Evolutionary conservation across 805 yeast species (phyloP).

Genomic region (Pichia ethanolica): DNA sequence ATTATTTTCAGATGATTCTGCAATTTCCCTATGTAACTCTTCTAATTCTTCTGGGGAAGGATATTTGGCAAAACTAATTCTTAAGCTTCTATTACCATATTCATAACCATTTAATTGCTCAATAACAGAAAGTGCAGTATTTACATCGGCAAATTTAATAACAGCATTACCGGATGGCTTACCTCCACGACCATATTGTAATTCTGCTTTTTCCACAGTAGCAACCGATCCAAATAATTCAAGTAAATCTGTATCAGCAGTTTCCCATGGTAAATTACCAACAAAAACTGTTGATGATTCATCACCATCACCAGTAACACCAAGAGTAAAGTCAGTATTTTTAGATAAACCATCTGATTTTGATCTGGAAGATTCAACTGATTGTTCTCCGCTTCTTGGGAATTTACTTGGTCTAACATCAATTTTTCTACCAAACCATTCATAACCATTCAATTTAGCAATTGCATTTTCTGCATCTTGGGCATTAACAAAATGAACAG

Average conservation of each 20-base stretch:
- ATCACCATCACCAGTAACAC: constrained; percentile 55
- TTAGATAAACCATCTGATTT: constrained; percentile 18
- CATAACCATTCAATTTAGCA: constrained; percentile 58
- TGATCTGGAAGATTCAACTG: constrained; percentile 10
- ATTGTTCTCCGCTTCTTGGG: constrained; percentile 9
- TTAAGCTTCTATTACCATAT: constrained; percentile 75
- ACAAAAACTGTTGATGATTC: constrained; percentile 59
- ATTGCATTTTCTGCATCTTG: constrained; percentile 72
- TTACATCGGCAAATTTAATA: constrained; percentile 61
- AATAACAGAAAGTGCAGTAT: constrained; percentile 68
- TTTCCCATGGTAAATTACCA: constrained; percentile 79
- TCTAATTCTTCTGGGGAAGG: constrained; percentile 11
- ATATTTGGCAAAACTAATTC: constrained; percentile 55
- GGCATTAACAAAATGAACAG: constrained; percentile 57
- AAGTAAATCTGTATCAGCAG: constrained; percentile 75
- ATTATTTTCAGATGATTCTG: neutral
- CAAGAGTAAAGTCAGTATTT: constrained; percentile 56
- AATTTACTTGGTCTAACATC: constrained; percentile 72
- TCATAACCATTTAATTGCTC: constrained; percentile 67
- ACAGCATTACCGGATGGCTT: constrained; percentile 81
- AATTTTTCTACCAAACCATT: constrained; percentile 65
- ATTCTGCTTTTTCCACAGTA: constrained; percentile 64
- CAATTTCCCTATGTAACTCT: constrained; percentile 14
- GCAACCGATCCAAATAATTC: constrained; percentile 87
- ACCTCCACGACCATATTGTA: constrained; percentile 54